phyloP scores from a whole-genome alignment of 495 filamentous ascomycete species.

The Penicillium macrosclerotiorum region DNA sequence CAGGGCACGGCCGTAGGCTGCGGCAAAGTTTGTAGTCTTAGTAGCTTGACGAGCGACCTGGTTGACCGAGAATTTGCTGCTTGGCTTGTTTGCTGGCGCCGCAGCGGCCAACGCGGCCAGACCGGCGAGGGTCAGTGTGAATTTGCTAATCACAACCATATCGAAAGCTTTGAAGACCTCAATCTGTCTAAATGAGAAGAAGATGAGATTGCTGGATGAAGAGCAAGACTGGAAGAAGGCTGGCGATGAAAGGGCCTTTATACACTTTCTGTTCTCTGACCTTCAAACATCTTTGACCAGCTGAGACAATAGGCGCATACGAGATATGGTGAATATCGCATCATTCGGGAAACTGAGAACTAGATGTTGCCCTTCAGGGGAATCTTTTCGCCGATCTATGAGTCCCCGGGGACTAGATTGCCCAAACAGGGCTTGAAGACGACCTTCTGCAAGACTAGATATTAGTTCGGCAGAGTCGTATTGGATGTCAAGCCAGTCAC shows the following conservation, averaged over 20 bases:
- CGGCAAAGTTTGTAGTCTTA: slow-evolving; percentile 35
- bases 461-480: neutral
- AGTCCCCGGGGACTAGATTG: neutral
- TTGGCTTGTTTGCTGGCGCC: slow-evolving; percentile 18
- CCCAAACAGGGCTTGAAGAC: slow-evolving; percentile 1
- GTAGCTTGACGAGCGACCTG: slow-evolving; percentile 30
- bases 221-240: neutral
- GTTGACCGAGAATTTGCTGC: slow-evolving; percentile 37
- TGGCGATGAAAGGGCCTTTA: slow-evolving; percentile 6
- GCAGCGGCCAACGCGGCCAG: slow-evolving; percentile 30
- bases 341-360: neutral
- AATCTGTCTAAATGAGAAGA: neutral
- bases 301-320: neutral
- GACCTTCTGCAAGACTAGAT: neutral
- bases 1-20: slow-evolving; percentile 35
- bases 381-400: slow-evolving; percentile 5
- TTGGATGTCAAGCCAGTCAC: neutral
- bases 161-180: slow-evolving; percentile 1
- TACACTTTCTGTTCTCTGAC: slow-evolving; percentile 9
- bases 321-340: neutral
- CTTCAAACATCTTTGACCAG: neutral
- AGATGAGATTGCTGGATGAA: slow-evolving; percentile 2
- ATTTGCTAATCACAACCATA: slow-evolving; percentile 38
- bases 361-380: slow-evolving; percentile 6
- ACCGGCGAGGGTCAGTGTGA: slow-evolving; percentile 23